phyloP scores from a whole-genome alignment of 2,329 filamentous ascomycete species.

The Arthroderma sp. region DNA sequence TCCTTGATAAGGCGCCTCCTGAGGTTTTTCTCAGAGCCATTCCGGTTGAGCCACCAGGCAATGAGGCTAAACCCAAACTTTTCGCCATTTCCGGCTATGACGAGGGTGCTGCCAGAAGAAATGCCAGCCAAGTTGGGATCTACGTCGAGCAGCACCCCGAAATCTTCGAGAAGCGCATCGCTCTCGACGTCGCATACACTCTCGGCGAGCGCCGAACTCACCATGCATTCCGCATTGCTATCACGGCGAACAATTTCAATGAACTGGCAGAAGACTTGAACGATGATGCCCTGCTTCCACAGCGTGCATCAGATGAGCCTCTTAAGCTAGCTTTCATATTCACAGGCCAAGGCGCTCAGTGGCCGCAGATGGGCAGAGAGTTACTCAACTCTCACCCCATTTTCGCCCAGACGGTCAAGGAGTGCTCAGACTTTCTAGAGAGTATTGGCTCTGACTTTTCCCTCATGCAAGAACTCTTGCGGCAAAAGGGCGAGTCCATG shows the following conservation, averaged over 20 bases:
- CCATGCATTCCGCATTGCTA: not conserved
- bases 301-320: not conserved
- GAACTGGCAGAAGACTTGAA: not conserved
- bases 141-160: not conserved
- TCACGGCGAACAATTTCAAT: not conserved
- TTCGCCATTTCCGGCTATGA: not conserved
- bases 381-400: slow-evolving; percentile 6
- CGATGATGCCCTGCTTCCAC: too few species aligned
- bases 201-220: slow-evolving; percentile 1
- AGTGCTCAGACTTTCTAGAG: not conserved
- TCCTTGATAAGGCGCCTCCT: slow-evolving; percentile 18
- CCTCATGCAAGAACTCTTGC: slow-evolving; percentile 4
- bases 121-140: not conserved
- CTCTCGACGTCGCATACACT: slow-evolving; percentile 7
- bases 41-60: not conserved
- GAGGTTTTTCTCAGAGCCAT: not conserved
- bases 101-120: not conserved
- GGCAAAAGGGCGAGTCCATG: slow-evolving; percentile 3
- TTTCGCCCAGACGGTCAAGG: not conserved
- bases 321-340: slow-evolving; percentile 9
- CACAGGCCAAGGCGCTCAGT: slow-evolving; percentile 17
- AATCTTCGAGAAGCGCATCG: slow-evolving; percentile 1
- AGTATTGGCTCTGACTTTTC: not conserved
- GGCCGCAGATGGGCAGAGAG: slow-evolving; percentile 14
- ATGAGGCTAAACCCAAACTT: not conserved